Evolutionary conservation across 2,329 filamentous ascomycete genomes (phyloP).

Genomic region (Monosporascus sp.): DNA sequence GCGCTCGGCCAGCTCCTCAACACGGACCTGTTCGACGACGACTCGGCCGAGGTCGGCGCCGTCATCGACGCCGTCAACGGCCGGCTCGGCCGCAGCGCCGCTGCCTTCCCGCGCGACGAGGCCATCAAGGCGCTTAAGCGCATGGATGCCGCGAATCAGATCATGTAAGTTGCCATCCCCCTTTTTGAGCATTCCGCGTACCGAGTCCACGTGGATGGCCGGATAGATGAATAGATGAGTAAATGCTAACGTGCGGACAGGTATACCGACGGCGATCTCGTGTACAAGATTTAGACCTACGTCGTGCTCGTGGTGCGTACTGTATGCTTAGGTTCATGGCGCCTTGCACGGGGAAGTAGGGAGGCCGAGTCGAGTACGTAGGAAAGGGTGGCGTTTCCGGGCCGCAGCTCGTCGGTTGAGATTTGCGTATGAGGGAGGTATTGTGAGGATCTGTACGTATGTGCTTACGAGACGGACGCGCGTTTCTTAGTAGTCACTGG

Average conservation of each 20-base stretch:
- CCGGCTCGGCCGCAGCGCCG: conserved; percentile 51
- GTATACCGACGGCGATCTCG: conserved; percentile 57
- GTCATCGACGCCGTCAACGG: conserved; percentile 77
- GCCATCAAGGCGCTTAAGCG: conserved; percentile 70
- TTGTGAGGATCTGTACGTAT: no score
- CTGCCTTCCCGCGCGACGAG: conserved; percentile 65
- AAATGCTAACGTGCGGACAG: conserved; percentile 28
- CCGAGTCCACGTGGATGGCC: background rate
- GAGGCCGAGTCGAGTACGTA: no score
- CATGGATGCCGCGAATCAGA: conserved; percentile 79
- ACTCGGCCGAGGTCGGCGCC: conserved; percentile 69
- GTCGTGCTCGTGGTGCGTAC: no score
- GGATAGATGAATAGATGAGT: background rate
- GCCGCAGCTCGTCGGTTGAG: no score
- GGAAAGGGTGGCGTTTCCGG: no score
- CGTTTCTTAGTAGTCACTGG: no score
- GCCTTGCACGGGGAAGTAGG: no score
- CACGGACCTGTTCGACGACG: conserved; percentile 78
- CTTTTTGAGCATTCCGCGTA: background rate
- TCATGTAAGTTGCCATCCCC: conserved; percentile 68
- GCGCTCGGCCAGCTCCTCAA: conserved; percentile 79
- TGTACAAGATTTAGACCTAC: conserved; percentile 60
- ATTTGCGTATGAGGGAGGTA: no score
- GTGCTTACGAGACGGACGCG: no score
- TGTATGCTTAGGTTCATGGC: no score